phyloP scores from a whole-genome alignment of 2,329 filamentous ascomycete species.

The Fusarium austroafricanum region DNA sequence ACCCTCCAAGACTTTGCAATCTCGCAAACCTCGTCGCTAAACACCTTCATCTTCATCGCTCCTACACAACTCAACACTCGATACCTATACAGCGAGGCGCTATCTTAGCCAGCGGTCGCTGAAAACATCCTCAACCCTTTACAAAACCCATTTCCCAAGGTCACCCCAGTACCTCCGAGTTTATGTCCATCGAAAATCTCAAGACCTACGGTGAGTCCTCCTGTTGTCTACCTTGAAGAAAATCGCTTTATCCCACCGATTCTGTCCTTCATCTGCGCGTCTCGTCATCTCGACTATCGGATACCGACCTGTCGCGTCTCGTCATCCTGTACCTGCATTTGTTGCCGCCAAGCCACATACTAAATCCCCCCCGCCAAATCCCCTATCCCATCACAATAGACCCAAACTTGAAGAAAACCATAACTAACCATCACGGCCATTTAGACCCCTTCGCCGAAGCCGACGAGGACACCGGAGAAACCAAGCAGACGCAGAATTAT shows the following conservation, averaged over 20 bases:
- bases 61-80: slow-evolving; percentile 7
- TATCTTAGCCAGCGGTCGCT: slow-evolving; percentile 64
- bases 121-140: slow-evolving; percentile 50
- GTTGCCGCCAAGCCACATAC: slow-evolving; percentile 33
- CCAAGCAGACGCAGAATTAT: slow-evolving; percentile 95
- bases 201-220: slow-evolving; percentile 87
- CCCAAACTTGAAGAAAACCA: neutral
- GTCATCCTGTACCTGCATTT: slow-evolving; percentile 45
- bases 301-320: neutral
- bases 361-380: slow-evolving; percentile 31
- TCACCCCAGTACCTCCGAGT: slow-evolving; percentile 77
- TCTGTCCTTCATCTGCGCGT: neutral
- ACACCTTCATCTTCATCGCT: slow-evolving; percentile 16
- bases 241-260: too few relatives aligned
- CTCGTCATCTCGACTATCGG: neutral
- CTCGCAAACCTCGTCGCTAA: slow-evolving; percentile 38
- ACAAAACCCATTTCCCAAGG: slow-evolving; percentile 66
- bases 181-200: slow-evolving; percentile 99
- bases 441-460: slow-evolving; percentile 99
- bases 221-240: neutral
- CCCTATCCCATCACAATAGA: neutral
- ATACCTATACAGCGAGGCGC: slow-evolving; percentile 58
- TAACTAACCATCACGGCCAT: slow-evolving; percentile 6
- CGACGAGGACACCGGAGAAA: slow-evolving; percentile 98
- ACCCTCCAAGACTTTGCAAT: slow-evolving; percentile 28